Base-by-base conservation (phyloP, 2,329 filamentous ascomycete genomes). In the Ambrosiella xylebori region DNA sequence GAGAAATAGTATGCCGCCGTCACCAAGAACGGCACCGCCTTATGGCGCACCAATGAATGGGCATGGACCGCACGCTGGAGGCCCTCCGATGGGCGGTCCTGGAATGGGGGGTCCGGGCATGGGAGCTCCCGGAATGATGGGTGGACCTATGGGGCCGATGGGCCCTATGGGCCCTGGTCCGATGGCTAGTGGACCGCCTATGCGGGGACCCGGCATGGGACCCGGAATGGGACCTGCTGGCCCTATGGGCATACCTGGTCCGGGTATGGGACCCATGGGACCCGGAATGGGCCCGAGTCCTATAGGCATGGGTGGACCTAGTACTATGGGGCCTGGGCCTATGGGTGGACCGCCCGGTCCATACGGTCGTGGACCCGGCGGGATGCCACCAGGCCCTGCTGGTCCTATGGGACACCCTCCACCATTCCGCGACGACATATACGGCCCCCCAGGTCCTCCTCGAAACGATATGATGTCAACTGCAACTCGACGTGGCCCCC, bases 1-100 rank as follows among this genome's bases (percentile, higher is more conserved):
- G 11, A 56, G 59, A 15, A 61, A 52, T 40, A 61, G 59, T 17
- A 57, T 61, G 52, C 59, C 59, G 36, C 59, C 59, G 38, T 56
- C 59, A 12, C 53, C 59, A n/a, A 51, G 40, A 12, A 57, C 56
- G 7, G 59, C 59, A 7, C 59, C 59, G 4, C 45, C 52, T 15
- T 61, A 55, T 36, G 59, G 59, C 12, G 53, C 45, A 37, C 56
- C 49, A 19, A 39, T 53, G n/a, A 57, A 41, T 27, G 40, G 51
- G 7, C 51, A 55, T 50, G 56, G 51, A 36, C 52, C 51, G 35
- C 52, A 47, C n/a, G 51, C 47, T 40, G 59, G 55, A 35, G 58
- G 54, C 1, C 54, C 54, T 35, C 54, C 49, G 7, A 59, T 59
- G 54, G 49, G 47, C 27, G 58, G 58, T 7, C 45, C 54, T n/a